Base-by-base conservation (phyloP, 202 grass and related monocot genomes). In the Elaeis oleifera region DNA sequence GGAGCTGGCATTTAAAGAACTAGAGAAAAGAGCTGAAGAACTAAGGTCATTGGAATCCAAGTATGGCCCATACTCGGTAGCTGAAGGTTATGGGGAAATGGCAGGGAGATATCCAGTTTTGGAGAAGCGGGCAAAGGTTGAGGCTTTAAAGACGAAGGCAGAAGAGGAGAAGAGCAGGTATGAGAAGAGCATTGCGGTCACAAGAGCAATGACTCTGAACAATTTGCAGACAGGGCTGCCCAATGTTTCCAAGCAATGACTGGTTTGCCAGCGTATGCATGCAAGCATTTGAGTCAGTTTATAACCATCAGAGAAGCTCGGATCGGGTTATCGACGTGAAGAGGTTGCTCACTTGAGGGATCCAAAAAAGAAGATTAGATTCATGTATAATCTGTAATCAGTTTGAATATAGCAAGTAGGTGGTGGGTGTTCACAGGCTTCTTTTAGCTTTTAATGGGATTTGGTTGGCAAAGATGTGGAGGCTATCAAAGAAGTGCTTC, bases 131-230 rank as follows among this genome's bases (percentile, higher is more conserved):
- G 81, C 72, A 11, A 76, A 96, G 70, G 76, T 90, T 23, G 59
- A 56, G 5, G 51, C 62, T 8, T 88, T 75, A 78, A 28, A 74
- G 58, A 80, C 79, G 61, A 65, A 23, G 76, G 78, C 83, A 13
- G 90, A 90, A 70, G 86, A 87, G 67, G 90, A 96, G 76, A 88
- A 79, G 66, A 73, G 71, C 29, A 83, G 74, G 63, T 84, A 96
- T 50, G 74, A 77, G 27, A 83, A 90, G 78, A 78, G 87, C 14
- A 72, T 96, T 57, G 81, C 85, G 65, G 81, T 70, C 2, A 96
- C 87, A 0, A 78, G 81, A 60, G 49, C 74, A 1, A 55, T 85
- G 16, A 73, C 84, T 17, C 71, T 90, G 39, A 85, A 69, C 69
- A 58, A 73, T 44, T 51, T 88, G 36, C 87, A 88, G 73, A 71